Evolutionary conservation across 495 filamentous ascomycete genomes (phyloP).

Genomic region (Aspergillus ostianus): DNA sequence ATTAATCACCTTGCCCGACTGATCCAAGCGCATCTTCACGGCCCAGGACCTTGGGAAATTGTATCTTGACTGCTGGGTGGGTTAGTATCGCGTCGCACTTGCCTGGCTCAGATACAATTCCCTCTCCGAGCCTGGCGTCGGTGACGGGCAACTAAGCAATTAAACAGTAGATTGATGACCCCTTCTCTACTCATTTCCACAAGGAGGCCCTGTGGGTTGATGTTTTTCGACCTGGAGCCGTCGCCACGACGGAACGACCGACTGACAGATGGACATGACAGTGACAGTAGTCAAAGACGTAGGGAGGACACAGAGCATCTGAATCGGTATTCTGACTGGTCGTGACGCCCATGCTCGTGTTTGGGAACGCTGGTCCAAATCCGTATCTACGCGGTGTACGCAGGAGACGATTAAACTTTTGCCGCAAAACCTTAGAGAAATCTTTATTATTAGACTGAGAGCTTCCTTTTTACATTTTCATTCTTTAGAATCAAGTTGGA

Average conservation of each 20-base stretch:
- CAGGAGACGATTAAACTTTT: constrained; percentile 1
- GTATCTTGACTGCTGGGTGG: neutral
- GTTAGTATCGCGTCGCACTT: neutral
- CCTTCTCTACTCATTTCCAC: neutral
- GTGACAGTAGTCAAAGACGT: neutral
- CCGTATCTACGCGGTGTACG: neutral
- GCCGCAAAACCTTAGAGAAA: neutral
- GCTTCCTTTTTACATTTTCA: neutral
- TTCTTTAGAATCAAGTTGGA: too few relatives aligned
- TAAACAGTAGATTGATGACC: too few relatives aligned
- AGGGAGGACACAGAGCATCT: neutral
- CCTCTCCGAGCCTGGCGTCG: neutral
- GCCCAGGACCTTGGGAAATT: neutral
- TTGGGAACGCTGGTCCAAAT: constrained; percentile 3
- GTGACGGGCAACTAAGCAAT: too few relatives aligned
- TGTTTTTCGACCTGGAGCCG: neutral
- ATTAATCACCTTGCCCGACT: neutral
- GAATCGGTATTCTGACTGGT: constrained; percentile 1
- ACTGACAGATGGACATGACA: too few relatives aligned
- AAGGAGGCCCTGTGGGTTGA: neutral
- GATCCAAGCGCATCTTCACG: neutral
- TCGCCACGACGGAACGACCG: neutral
- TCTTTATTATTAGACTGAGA: constrained; percentile 1
- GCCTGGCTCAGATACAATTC: neutral
- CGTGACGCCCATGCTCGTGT: constrained; percentile 7